Conservation (phyloP, 2,329 filamentous ascomycete species). For the Aaosphaeria pasadenensis region DNA sequence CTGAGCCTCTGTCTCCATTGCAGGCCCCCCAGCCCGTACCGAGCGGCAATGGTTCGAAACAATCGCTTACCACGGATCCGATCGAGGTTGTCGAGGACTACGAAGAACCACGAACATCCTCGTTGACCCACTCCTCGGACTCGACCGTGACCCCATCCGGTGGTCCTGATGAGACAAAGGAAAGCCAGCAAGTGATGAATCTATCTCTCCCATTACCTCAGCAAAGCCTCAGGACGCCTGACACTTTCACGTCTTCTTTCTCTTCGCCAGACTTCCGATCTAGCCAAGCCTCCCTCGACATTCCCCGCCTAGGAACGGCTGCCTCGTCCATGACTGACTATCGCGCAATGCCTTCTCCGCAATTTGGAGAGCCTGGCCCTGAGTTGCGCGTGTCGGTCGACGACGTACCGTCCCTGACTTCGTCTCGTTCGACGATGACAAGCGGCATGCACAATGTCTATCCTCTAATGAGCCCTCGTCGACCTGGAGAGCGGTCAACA, state of each 20-base stretch:
- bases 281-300: conserved; percentile 65
- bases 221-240: conserved; percentile 61
- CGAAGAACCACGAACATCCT: conserved; percentile 49
- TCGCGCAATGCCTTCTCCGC: conserved; percentile 65
- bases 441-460: conserved; percentile 61
- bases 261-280: conserved; percentile 64
- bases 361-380: conserved; percentile 71
- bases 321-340: conserved; percentile 72
- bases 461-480: conserved; percentile 40
- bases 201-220: conserved; percentile 37
- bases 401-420: conserved; percentile 72
- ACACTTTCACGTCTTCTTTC: conserved; percentile 56
- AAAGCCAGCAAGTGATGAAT: conserved; percentile 35
- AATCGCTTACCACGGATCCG: conserved; percentile 24
- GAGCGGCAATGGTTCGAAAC: conserved; percentile 7
- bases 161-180: conserved; percentile 28
- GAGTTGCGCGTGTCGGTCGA: conserved; percentile 69
- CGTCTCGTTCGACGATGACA: conserved; percentile 73
- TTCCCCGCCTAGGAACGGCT: conserved; percentile 70
- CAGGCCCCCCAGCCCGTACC: conserved; percentile 11
- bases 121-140: conserved; percentile 49
- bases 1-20: conserved; percentile 25
- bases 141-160: conserved; percentile 43
- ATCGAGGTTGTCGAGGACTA: conserved; percentile 46
- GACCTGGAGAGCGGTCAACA: conserved; percentile 39